Conservation (phyloP, 2,329 filamentous ascomycete species). For the Samsoniella hepiali region DNA sequence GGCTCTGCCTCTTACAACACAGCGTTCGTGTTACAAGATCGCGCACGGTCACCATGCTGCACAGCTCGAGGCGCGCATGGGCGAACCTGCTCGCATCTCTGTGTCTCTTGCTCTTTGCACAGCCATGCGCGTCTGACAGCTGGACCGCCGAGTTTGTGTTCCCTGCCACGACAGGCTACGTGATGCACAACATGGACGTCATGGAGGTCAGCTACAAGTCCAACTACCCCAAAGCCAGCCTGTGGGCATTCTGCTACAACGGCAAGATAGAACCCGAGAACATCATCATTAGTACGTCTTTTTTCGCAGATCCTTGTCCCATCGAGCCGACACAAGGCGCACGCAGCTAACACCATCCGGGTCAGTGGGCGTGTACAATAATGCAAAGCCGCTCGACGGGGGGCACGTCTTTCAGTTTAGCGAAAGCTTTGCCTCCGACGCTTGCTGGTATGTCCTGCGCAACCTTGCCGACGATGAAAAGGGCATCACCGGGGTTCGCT, state of each 20-base stretch:
- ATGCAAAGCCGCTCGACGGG: not conserved
- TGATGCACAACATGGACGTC: conserved; percentile 9
- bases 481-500: not conserved
- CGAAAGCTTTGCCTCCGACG: not conserved
- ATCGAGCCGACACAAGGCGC: too few relatives aligned
- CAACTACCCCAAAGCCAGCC: not conserved
- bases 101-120: not conserved
- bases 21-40: not conserved
- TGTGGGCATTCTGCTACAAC: conserved; percentile 6
- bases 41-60: not conserved
- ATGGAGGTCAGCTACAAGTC: conserved; percentile 4
- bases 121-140: not conserved
- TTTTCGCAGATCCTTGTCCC: not conserved
- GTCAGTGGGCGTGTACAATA: conserved; percentile 2
- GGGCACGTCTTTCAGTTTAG: not conserved
- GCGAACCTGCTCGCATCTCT: not conserved
- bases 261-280: not conserved
- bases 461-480: not conserved
- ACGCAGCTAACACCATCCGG: not conserved
- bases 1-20: not conserved
- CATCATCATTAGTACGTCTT: not conserved
- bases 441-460: conserved; percentile 2
- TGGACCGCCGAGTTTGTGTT: conserved; percentile 2
- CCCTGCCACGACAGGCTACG: conserved; percentile 1
- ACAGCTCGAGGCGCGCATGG: not conserved